Evolutionary conservation across 371 early-diverging fungal genomes (phyloP).

Genomic region (Mortierella sp.): DNA sequence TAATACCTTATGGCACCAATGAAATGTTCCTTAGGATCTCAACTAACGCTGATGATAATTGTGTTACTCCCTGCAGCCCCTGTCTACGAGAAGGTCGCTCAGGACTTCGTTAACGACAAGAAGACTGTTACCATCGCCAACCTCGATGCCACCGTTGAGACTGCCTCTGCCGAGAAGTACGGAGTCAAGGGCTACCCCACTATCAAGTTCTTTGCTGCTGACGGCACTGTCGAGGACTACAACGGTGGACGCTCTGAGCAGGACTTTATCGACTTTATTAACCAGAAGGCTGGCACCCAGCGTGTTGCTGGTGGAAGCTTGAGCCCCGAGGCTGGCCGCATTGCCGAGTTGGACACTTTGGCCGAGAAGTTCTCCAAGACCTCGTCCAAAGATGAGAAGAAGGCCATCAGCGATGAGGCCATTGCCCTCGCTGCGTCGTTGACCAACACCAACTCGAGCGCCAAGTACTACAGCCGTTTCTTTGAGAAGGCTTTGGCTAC

Average conservation of each 20-base stretch:
- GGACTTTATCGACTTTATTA: constrained; percentile 91
- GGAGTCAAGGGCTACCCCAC: constrained; percentile 89
- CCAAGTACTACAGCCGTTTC: constrained; percentile 81
- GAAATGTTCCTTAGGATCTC: too few relatives aligned
- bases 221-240: constrained; percentile 79
- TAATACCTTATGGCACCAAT: background rate
- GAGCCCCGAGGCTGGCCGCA: constrained; percentile 76
- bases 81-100: constrained; percentile 73
- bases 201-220: constrained; percentile 88
- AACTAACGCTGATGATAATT: background rate
- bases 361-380: constrained; percentile 76
- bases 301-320: constrained; percentile 81
- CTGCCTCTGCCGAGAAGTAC: constrained; percentile 68
- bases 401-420: constrained; percentile 35
- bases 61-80: constrained; percentile 63
- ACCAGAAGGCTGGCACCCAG: constrained; percentile 88
- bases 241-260: constrained; percentile 84
- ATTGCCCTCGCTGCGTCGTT: constrained; percentile 25
- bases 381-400: constrained; percentile 58
- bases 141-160: constrained; percentile 85
- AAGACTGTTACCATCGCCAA: constrained; percentile 86
- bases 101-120: constrained; percentile 64
- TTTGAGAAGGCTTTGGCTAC: constrained; percentile 80
- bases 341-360: constrained; percentile 76
- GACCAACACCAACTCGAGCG: constrained; percentile 37